A percentile compares a stretch with the other conserved stretches of the same genome.
These are phyloP conservation scores for Phanerochaete carnosa DNA, from an alignment of 768 basidiomycete genomes.

Conservation along the genomic window DNA sequence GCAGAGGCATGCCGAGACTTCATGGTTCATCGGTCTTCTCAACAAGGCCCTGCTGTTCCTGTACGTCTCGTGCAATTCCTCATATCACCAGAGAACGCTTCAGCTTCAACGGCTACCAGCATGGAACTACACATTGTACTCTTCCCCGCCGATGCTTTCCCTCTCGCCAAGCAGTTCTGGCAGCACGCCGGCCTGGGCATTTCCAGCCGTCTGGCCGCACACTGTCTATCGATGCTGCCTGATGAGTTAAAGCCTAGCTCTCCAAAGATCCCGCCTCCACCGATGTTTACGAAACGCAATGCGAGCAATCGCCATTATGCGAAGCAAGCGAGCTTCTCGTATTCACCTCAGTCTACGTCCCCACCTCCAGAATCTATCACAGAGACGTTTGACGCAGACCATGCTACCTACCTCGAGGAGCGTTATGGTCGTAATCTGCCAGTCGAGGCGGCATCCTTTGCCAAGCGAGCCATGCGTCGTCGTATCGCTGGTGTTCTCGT, in stretches of 20 bases:
- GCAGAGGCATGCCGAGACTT: slow-evolving; percentile 79
- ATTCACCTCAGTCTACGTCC: slow-evolving; percentile 11
- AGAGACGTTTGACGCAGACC: slow-evolving; percentile 60
- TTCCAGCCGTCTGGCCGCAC: slow-evolving; percentile 82
- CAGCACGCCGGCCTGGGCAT: slow-evolving; percentile 92
- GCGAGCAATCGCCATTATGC: slow-evolving; percentile 58
- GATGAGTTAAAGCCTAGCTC: slow-evolving; percentile 21
- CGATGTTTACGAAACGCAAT: slow-evolving; percentile 11
- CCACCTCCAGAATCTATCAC: neutral
- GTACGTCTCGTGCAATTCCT: slow-evolving; percentile 66
- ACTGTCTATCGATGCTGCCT: slow-evolving; percentile 71
- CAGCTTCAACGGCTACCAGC: slow-evolving; percentile 27
- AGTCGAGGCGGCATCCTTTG: slow-evolving; percentile 62
- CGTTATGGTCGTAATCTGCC: slow-evolving; percentile 92
- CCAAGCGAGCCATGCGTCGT: slow-evolving; percentile 84
- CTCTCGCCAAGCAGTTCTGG: slow-evolving; percentile 89
- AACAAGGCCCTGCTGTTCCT: slow-evolving; percentile 40
- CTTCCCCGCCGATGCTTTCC: slow-evolving; percentile 58
- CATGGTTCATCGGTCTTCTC: slow-evolving; percentile 48
- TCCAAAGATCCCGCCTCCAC: slow-evolving; percentile 2
- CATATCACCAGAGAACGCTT: slow-evolving; percentile 58
- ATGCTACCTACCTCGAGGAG: slow-evolving; percentile 82
- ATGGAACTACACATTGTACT: slow-evolving; percentile 80
- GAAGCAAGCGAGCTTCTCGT: slow-evolving; percentile 26
- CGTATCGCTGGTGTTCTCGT: slow-evolving; percentile 86